Percentiles rank a stretch among this genome's conserved stretches.
phyloP scores from a whole-genome alignment of 2,329 filamentous ascomycete species.

The Colletotrichum costaricense region DNA sequence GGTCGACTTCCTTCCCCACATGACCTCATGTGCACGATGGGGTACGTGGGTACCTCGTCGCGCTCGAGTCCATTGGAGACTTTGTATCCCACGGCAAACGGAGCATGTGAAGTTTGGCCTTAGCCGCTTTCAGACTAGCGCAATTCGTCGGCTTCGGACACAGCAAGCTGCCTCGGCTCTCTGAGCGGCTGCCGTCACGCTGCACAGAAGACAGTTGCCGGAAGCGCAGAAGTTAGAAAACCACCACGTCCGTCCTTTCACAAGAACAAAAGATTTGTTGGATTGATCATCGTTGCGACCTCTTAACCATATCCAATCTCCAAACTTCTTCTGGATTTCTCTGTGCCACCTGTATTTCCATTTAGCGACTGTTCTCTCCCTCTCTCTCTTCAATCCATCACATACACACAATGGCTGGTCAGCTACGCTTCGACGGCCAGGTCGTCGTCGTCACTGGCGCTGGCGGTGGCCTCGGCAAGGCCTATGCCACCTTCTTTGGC shows the following conservation, averaged over 20 bases:
- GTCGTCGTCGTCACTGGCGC: constrained; percentile 86
- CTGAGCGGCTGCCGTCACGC: constrained; percentile 27
- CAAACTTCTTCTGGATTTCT: neutral
- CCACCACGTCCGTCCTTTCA: constrained; percentile 1
- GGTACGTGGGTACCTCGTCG: neutral
- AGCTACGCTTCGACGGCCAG: constrained; percentile 86
- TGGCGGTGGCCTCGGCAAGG: constrained; percentile 82
- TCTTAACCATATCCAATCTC: neutral
- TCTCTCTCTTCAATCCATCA: constrained; percentile 21
- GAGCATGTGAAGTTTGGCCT: constrained; percentile 30
- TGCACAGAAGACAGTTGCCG: constrained; percentile 27
- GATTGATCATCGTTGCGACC: neutral
- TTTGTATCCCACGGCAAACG: constrained; percentile 15
- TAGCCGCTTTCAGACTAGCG: constrained; percentile 29
- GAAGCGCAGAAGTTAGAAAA: constrained; percentile 25
- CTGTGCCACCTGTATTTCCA: neutral
- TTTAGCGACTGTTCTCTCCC: constrained; percentile 3
- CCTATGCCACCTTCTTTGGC: constrained; percentile 90
- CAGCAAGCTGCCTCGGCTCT: constrained; percentile 37
- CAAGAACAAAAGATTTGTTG: neutral
- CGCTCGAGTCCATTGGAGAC: neutral
- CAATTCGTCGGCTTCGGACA: constrained; percentile 29
- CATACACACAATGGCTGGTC: constrained; percentile 66
- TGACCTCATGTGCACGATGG: constrained; percentile 22
- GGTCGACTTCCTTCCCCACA: constrained; percentile 23